Evolutionary conservation across 2,329 filamentous ascomycete species (phyloP).

Genomic region (Akanthomyces uredinophilus): DNA sequence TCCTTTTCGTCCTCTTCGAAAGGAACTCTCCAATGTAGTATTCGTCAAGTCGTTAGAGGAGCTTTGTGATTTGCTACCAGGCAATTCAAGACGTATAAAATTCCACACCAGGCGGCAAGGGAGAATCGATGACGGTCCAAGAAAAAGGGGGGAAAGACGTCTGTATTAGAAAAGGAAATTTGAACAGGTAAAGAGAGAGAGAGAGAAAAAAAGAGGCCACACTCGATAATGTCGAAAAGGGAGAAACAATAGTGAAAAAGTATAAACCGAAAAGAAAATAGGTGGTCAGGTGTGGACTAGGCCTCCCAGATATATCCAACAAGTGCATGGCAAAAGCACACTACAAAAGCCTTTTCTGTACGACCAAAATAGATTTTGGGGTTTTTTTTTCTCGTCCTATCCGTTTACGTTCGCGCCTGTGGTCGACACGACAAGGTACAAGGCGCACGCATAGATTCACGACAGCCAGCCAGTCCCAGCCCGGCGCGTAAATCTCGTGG

Average conservation of each 20-base stretch:
- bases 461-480: slow-evolving; percentile 2
- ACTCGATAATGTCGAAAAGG: not conserved
- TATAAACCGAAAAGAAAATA: not conserved
- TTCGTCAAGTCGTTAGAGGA: not conserved
- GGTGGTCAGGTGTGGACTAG: not conserved
- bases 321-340: not conserved
- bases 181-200: not conserved
- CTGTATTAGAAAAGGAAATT: not conserved
- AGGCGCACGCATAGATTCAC: not conserved
- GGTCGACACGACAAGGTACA: not conserved
- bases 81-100: not conserved
- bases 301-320: not conserved
- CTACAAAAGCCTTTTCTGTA: not conserved
- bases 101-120: not conserved
- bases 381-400: no score
- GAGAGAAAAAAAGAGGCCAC: not conserved
- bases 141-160: not conserved
- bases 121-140: not conserved
- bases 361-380: not conserved
- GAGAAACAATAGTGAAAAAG: not conserved
- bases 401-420: not conserved
- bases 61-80: not conserved
- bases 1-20: not conserved
- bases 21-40: no score
- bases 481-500: slow-evolving; percentile 6